Evolutionary conservation across 306 rosid species (phyloP).

Genomic region (Castanopsis chinensis): DNA sequence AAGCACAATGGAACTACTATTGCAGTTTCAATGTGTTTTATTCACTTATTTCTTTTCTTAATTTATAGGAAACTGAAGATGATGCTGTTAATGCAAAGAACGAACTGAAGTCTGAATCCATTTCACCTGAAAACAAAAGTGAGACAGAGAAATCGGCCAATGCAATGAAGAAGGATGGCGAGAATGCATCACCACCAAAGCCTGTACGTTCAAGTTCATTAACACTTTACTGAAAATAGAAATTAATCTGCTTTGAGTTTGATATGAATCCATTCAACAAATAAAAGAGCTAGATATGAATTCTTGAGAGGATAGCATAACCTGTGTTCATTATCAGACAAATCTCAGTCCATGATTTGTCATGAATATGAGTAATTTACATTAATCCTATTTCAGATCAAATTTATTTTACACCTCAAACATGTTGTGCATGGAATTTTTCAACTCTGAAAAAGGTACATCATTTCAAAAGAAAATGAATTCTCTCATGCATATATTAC

Average conservation of each 20-base stretch:
- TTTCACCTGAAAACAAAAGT: conserved; percentile 55
- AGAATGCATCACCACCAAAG: conserved; percentile 60
- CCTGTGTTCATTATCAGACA: background rate
- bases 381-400: background rate
- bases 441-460: too few species aligned
- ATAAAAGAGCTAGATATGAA: background rate
- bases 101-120: conserved; percentile 48
- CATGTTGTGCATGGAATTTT: background rate
- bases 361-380: background rate
- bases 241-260: background rate
- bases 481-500: background rate
- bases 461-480: background rate
- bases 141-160: conserved; percentile 63
- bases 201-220: conserved; percentile 43
- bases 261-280: background rate
- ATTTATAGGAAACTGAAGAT: conserved; percentile 52
- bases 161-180: conserved; percentile 63
- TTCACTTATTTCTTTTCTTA: conserved; percentile 6
- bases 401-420: background rate
- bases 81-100: conserved; percentile 47
- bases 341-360: background rate
- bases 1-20: background rate
- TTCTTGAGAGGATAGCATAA: background rate
- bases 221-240: background rate
- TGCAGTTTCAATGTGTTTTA: conserved; percentile 10